Evolutionary conservation across 2,329 filamentous ascomycete genomes (phyloP).

Genomic region (Rachicladosporium sp.): DNA sequence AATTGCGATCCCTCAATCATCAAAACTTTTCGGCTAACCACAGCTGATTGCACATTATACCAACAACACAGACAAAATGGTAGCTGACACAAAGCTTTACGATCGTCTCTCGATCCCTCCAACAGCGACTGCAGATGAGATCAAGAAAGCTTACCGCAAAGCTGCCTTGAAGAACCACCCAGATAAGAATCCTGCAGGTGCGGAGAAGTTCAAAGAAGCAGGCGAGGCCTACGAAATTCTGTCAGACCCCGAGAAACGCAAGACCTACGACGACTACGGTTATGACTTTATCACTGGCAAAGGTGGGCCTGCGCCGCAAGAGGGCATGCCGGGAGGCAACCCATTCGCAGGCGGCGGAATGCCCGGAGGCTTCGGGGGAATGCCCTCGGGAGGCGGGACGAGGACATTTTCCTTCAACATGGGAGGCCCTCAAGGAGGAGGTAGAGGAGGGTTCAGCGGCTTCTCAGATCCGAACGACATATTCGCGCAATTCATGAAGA

Average conservation of each 20-base stretch:
- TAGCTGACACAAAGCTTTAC: constrained; percentile 91
- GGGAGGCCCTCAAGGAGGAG: constrained; percentile 35
- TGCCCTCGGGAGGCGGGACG: constrained; percentile 41
- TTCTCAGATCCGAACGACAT: constrained; percentile 77
- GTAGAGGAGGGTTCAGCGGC: constrained; percentile 53
- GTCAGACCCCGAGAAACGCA: constrained; percentile 91
- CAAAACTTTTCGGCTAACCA: no score
- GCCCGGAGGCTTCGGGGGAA: constrained; percentile 33
- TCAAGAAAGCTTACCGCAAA: constrained; percentile 93
- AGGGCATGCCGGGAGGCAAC: constrained; percentile 38
- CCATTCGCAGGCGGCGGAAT: constrained; percentile 25
- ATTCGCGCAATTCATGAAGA: constrained; percentile 68
- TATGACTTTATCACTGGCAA: constrained; percentile 63
- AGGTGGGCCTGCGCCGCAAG: constrained; percentile 41
- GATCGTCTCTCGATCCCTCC: constrained; percentile 71
- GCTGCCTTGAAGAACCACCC: constrained; percentile 73
- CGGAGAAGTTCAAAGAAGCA: constrained; percentile 95
- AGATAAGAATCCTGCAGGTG: constrained; percentile 83
- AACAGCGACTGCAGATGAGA: constrained; percentile 76
- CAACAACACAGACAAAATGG: constrained; percentile 47
- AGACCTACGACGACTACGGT: constrained; percentile 87
- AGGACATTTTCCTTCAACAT: constrained; percentile 56
- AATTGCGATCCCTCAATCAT: no score
- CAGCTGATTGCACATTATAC: neutral
- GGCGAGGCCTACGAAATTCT: constrained; percentile 97